phyloP scores from a whole-genome alignment of 2,329 filamentous ascomycete species.

The Colletotrichum abscissum region DNA sequence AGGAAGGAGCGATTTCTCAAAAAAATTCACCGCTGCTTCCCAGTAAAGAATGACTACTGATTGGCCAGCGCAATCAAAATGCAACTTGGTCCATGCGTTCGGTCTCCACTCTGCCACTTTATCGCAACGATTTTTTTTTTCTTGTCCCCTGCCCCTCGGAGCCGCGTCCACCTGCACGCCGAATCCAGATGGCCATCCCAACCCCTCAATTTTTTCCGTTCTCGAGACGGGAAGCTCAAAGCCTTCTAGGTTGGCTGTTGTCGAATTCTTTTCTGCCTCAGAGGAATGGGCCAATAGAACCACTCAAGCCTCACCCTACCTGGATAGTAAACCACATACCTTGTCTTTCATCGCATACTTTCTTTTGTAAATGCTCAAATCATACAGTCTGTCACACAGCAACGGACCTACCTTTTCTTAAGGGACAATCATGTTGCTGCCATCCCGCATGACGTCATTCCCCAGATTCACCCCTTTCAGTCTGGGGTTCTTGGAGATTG shows the following conservation, averaged over 20 bases:
- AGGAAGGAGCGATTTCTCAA: constrained; percentile 48
- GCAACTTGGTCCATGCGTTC: constrained; percentile 4
- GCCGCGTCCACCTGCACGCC: constrained; percentile 3
- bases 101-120: constrained; percentile 16
- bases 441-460: constrained; percentile 4
- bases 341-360: background rate
- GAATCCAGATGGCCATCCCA: constrained; percentile 16
- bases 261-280: background rate
- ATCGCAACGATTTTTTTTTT: constrained; percentile 30
- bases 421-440: background rate
- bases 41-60: constrained; percentile 3
- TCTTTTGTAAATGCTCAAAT: background rate
- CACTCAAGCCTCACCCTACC: background rate
- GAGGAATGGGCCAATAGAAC: background rate
- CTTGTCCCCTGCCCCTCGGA: constrained; percentile 12
- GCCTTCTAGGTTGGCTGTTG: background rate
- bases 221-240: background rate
- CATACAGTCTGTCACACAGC: no score
- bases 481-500: background rate
- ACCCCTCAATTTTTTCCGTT: constrained; percentile 31
- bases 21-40: constrained; percentile 39
- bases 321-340: background rate
- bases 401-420: no score
- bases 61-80: background rate
- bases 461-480: background rate